phyloP scores from a whole-genome alignment of 345 rosid genomes.

The Ricinus communis region DNA sequence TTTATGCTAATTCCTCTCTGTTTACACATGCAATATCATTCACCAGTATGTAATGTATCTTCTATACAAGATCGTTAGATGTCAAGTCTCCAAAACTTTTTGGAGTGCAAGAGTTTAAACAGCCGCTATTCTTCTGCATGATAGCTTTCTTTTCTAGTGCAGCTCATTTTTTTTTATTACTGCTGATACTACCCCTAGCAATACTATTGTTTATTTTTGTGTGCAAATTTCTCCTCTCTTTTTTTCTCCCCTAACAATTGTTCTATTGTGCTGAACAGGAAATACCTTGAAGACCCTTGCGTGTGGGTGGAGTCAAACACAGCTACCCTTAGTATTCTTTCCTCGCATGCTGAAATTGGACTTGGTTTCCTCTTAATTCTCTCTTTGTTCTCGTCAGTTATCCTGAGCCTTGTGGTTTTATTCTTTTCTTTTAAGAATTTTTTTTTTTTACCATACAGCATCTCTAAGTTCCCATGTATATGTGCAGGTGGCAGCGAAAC shows the following conservation, averaged over 20 bases:
- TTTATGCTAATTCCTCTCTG: neutral
- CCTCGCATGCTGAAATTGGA: conserved; percentile 91
- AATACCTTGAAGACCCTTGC: conserved; percentile 89
- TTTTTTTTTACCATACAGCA: conserved; percentile 15
- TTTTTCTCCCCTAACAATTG: neutral
- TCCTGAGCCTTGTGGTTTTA: conserved; percentile 13
- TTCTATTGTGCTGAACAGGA: conserved; percentile 48
- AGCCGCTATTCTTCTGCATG: conserved; percentile 1
- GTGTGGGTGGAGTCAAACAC: conserved; percentile 96
- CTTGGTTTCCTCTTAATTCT: conserved; percentile 75
- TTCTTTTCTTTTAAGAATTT: neutral
- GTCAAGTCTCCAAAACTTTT: neutral
- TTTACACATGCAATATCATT: neutral
- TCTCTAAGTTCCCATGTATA: neutral
- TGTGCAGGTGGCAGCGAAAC: conserved; percentile 97
- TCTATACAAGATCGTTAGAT: neutral
- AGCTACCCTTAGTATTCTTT: conserved; percentile 76
- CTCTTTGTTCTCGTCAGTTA: conserved; percentile 76
- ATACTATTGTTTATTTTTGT: neutral
- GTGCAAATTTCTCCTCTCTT: neutral
- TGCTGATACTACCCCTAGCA: neutral
- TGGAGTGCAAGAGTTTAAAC: too few relatives aligned
- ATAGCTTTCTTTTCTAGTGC: neutral
- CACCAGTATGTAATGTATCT: neutral
- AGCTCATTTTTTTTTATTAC: neutral